Conservation (phyloP, 208 protist species). For the Herpetomonas samuelpessoai region DNA sequence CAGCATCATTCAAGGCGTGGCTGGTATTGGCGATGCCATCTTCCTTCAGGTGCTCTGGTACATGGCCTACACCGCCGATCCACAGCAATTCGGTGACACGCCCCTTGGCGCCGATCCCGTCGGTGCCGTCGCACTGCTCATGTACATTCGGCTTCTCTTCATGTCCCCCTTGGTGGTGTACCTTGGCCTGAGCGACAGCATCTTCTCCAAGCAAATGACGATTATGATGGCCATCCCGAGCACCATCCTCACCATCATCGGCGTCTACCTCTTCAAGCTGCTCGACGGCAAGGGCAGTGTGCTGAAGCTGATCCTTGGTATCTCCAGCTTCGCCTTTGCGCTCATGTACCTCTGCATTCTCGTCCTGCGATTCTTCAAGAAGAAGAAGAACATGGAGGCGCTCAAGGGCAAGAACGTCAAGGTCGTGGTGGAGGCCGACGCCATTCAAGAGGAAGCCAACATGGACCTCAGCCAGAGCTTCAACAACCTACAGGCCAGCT, state of each 20-base stretch:
- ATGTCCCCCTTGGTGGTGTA: slow-evolving; percentile 51
- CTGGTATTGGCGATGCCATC: slow-evolving; percentile 61
- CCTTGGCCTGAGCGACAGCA: slow-evolving; percentile 37
- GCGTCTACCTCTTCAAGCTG: slow-evolving; percentile 35
- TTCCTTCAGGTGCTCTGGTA: slow-evolving; percentile 54
- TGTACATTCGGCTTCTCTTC: slow-evolving; percentile 60
- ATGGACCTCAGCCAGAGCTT: slow-evolving; percentile 35
- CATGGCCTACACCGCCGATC: slow-evolving; percentile 18
- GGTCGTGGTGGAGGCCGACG: slow-evolving; percentile 38
- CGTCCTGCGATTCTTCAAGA: slow-evolving; percentile 26
- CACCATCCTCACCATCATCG: slow-evolving; percentile 39
- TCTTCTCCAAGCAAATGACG: slow-evolving; percentile 54
- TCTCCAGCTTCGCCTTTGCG: slow-evolving; percentile 43
- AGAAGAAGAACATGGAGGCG: slow-evolving; percentile 25
- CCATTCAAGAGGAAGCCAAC: slow-evolving; percentile 37
- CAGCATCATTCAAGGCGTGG: slow-evolving; percentile 53
- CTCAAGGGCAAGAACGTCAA: slow-evolving; percentile 33
- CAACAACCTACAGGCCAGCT: slow-evolving; percentile 34
- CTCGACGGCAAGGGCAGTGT: slow-evolving; percentile 10
- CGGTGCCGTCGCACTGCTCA: slow-evolving; percentile 41
- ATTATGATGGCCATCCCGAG: slow-evolving; percentile 57
- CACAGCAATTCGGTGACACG: slow-evolving; percentile 29
- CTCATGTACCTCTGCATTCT: slow-evolving; percentile 36
- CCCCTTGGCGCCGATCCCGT: slow-evolving; percentile 38
- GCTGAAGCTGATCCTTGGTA: slow-evolving; percentile 38